A percentile compares a stretch with the other conserved stretches of the same genome.
Evolutionary conservation across 2,329 filamentous ascomycete genomes (phyloP).

Genomic region (Fusarium miscanthi): DNA sequence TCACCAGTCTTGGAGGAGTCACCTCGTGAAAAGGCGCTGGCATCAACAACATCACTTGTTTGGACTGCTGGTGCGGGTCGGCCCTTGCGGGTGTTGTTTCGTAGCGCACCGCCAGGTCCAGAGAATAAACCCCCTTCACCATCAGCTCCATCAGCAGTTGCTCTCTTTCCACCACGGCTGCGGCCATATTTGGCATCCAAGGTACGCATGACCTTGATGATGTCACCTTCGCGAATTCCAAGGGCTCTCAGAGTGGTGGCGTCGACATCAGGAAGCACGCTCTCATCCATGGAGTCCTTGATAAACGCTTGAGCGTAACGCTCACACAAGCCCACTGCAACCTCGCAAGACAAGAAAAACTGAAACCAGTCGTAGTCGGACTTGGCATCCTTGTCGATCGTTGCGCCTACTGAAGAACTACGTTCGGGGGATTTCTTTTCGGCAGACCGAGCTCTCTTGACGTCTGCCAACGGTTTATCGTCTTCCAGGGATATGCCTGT

Average conservation of each 20-base stretch:
- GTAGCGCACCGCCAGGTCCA: conserved; percentile 87
- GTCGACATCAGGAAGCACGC: conserved; percentile 89
- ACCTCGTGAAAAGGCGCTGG: conserved; percentile 82
- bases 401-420: conserved; percentile 65
- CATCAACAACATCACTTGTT: conserved; percentile 85
- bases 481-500: conserved; percentile 94
- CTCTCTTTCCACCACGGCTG: conserved; percentile 55
- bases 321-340: conserved; percentile 92
- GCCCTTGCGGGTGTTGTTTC: conserved; percentile 94
- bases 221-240: conserved; percentile 95
- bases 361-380: conserved; percentile 98
- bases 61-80: conserved; percentile 88
- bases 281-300: conserved; percentile 96
- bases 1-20: conserved; percentile 47
- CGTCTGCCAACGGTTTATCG: conserved; percentile 90
- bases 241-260: conserved; percentile 84
- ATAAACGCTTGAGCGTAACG: conserved; percentile 90
- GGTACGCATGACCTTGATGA: conserved; percentile 91
- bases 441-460: conserved; percentile 66
- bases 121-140: conserved; percentile 86
- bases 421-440: conserved; percentile 43
- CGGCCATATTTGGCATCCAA: conserved; percentile 85
- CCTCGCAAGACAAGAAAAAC: conserved; percentile 93
- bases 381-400: conserved; percentile 69
- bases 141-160: conserved; percentile 59